phyloP scores from a whole-genome alignment of 78 protist genomes.

The Acrasis kona region DNA sequence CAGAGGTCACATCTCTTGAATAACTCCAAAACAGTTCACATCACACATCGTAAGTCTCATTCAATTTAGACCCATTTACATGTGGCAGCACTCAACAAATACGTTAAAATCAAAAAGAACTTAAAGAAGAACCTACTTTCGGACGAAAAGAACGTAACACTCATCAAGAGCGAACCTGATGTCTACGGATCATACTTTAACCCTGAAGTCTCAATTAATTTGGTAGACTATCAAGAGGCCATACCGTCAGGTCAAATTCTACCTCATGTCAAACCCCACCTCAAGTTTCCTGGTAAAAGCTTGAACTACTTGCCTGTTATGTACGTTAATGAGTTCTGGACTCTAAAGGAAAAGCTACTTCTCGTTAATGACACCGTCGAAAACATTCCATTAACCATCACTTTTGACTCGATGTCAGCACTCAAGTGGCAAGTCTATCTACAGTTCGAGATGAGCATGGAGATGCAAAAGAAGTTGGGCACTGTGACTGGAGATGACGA shows the following conservation, averaged over 20 bases:
- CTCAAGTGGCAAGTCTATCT: constrained; percentile 40
- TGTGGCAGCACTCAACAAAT: neutral
- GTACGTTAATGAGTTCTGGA: constrained; percentile 65
- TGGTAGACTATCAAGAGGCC: constrained; percentile 26
- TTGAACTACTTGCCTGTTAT: constrained; percentile 44
- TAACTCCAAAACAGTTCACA: neutral
- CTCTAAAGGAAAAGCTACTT: neutral
- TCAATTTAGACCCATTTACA: neutral
- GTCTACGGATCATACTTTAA: constrained; percentile 41
- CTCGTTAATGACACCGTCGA: constrained; percentile 11
- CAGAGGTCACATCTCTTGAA: neutral
- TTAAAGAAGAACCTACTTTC: constrained; percentile 24
- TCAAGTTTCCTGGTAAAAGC: constrained; percentile 1
- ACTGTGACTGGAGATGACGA: constrained; percentile 17
- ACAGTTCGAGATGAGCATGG: constrained; percentile 47
- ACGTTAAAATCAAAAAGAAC: neutral
- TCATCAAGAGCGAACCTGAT: constrained; percentile 11
- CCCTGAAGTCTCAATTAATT: constrained; percentile 27
- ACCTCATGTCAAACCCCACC: neutral
- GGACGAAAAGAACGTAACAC: neutral
- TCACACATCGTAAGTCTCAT: neutral
- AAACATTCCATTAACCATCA: constrained; percentile 8
- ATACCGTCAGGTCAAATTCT: neutral
- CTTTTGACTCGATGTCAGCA: constrained; percentile 7
- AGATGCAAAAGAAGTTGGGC: constrained; percentile 24